phyloP scores from a whole-genome alignment of 257 asterid genomes.

The Nicotiana tomentosiformis region DNA sequence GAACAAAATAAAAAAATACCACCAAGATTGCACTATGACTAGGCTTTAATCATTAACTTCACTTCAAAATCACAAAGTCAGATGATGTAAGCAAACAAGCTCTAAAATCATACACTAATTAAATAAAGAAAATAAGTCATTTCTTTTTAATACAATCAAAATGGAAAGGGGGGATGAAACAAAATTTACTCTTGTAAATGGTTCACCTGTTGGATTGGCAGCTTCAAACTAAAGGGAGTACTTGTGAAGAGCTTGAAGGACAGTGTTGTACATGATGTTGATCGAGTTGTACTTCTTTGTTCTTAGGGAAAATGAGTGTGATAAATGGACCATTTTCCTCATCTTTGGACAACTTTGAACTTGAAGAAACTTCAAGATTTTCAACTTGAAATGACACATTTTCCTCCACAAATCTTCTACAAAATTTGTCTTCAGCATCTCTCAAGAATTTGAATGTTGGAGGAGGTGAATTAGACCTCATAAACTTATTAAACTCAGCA shows the following conservation, averaged over 20 bases:
- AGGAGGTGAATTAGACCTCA: conserved; percentile 31
- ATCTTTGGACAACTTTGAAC: conserved; percentile 17
- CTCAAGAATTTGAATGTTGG: conserved; percentile 36
- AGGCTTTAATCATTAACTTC: conserved; percentile 2
- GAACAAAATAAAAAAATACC: not conserved
- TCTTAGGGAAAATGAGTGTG: conserved; percentile 25
- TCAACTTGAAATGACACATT: not conserved
- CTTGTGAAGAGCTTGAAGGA: conserved; percentile 28
- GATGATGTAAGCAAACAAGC: not conserved
- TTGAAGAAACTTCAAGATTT: conserved; percentile 15
- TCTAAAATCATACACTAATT: not conserved
- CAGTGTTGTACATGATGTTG: conserved; percentile 12
- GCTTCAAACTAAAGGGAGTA: conserved; percentile 24
- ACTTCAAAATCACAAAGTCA: not conserved
- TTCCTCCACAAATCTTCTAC: conserved; percentile 9
- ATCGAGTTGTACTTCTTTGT: conserved; percentile 17
- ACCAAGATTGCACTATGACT: not conserved
- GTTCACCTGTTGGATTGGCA: not conserved
- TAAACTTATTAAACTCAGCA: conserved; percentile 37
- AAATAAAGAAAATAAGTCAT: not conserved
- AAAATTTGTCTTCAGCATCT: conserved; percentile 30
- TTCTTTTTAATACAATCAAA: not conserved
- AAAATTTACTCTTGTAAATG: conserved; percentile 2
- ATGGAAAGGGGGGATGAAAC: not conserved
- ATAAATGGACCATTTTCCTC: conserved; percentile 31